Evolutionary conservation across 73 alveolate genomes (phyloP).

Genomic region (Halteria grandinella): DNA sequence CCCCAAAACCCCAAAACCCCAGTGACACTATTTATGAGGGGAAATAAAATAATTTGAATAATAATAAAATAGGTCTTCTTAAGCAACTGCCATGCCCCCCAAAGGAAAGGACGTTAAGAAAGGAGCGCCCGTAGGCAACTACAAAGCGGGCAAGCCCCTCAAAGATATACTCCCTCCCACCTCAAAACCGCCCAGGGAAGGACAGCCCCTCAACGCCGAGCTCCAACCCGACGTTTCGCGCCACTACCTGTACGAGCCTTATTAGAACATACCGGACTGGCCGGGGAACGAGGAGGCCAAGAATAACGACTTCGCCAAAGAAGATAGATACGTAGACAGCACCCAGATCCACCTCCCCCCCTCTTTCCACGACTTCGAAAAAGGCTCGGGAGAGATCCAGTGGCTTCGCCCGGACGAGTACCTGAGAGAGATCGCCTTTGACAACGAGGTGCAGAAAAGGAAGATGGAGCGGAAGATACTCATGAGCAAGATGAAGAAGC

Average conservation of each 20-base stretch:
- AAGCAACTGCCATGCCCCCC: no score
- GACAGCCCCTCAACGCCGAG: conserved; percentile 58
- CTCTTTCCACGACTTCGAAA: conserved; percentile 64
- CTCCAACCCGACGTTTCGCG: conserved; percentile 65
- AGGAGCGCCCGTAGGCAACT: conserved; percentile 59
- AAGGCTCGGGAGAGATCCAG: conserved; percentile 43
- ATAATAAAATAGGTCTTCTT: no score
- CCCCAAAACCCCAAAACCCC: conserved; percentile 7
- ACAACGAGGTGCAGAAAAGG: conserved; percentile 48
- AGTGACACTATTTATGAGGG: no score
- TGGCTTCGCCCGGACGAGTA: conserved; percentile 68
- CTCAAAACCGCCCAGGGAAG: conserved; percentile 80
- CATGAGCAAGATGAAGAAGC: conserved; percentile 31
- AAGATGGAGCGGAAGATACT: conserved; percentile 49
- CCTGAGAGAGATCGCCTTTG: conserved; percentile 63
- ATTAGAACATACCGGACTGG: conserved; percentile 79
- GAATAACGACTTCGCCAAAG: conserved; percentile 56
- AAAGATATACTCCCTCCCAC: conserved; percentile 80
- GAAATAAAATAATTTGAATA: no score
- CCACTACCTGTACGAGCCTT: conserved; percentile 67
- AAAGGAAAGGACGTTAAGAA: conserved; percentile 48
- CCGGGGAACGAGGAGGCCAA: conserved; percentile 86
- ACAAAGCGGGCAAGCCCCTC: conserved; percentile 59
- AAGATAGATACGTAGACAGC: conserved; percentile 52
- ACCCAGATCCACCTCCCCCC: conserved; percentile 69